phyloP scores from a whole-genome alignment of 1,284 basidiomycete species.

The Irpex lacteus region DNA sequence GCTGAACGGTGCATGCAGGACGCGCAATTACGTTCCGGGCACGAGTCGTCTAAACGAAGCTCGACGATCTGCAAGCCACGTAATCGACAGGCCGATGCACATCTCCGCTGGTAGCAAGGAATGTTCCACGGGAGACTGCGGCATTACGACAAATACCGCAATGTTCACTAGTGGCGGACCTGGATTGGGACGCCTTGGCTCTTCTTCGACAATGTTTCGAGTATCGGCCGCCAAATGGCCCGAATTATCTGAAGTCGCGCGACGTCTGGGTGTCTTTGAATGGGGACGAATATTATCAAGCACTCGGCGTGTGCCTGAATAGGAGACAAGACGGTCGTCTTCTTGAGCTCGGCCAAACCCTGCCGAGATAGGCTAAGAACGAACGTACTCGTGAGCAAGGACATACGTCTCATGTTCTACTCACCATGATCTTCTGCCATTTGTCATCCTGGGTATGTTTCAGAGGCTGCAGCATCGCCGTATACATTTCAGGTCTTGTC shows the following conservation, averaged over 20 bases:
- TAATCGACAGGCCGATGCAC: neutral
- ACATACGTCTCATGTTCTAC: too few species aligned
- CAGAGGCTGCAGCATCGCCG: neutral
- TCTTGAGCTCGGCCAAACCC: neutral
- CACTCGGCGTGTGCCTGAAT: too few species aligned
- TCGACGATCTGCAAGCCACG: neutral
- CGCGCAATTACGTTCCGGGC: too few species aligned
- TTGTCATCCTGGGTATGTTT: neutral
- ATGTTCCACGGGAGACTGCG: neutral
- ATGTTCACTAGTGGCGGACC: neutral
- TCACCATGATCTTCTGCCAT: neutral
- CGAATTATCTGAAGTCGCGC: too few species aligned
- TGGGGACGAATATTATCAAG: too few species aligned
- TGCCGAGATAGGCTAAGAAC: neutral
- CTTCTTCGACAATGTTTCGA: too few species aligned
- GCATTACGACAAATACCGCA: neutral
- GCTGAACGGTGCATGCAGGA: too few species aligned
- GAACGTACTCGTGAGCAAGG: too few species aligned
- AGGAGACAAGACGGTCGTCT: too few species aligned
- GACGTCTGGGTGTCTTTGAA: too few species aligned
- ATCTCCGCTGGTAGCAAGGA: neutral
- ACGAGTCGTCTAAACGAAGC: neutral
- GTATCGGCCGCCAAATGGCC: too few species aligned
- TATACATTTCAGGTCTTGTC: neutral
- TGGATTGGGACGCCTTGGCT: neutral